Evolutionary conservation across 192 early-diverging fungal genomes (phyloP), one percentile per base, ranked within the genome.

Genomic region (Entrophospora sp.): DNA sequence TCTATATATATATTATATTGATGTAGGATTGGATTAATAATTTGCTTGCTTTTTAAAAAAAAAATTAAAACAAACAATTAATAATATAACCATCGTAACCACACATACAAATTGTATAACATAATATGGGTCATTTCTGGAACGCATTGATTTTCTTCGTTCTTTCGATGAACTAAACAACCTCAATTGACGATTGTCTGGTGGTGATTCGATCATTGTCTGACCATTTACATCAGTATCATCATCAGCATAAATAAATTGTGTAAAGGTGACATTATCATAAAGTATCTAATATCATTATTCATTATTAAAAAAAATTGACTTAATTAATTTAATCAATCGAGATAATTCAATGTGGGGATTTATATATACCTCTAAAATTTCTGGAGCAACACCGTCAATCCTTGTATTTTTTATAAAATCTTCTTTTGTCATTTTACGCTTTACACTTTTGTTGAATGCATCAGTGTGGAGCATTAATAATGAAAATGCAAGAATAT

Each of bases 381-480:
- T 78, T 70, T 90, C 88, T 32, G 77, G 71, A 20, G 85, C 83
- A 42, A 79, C 79, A 8, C 80, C 86, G 34, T 90, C 87, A 51
- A 92, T 85, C 59, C 81, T 83, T 22, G 87, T 85, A 38, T 83
- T 84, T 61, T 74, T 73, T 37, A 91, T 81, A 66, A 91, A 93
- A 60, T 88, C 85, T 7, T 84, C 78, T 74, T 87, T 90, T n/a
- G 77, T 83, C 83, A 93, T 93, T 70, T 92, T 91, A 40, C 83
- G 81, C 37, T 79, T 79, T 20, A 92, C 83, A 48, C 81, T 81
- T 38, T 88, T 87, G 68, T 93, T 93, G 73, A 92, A 90, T 8
- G 89, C 88, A 69, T 93, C 91, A 1, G 90, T 90, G 70, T 93
- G 90, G 45, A 93, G 81, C 60, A 93, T 75, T 55, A 93, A 76